These are phyloP conservation scores for Filobasidium wieringae DNA, from an alignment of 768 basidiomycete species.

Conservation along the genomic window DNA sequence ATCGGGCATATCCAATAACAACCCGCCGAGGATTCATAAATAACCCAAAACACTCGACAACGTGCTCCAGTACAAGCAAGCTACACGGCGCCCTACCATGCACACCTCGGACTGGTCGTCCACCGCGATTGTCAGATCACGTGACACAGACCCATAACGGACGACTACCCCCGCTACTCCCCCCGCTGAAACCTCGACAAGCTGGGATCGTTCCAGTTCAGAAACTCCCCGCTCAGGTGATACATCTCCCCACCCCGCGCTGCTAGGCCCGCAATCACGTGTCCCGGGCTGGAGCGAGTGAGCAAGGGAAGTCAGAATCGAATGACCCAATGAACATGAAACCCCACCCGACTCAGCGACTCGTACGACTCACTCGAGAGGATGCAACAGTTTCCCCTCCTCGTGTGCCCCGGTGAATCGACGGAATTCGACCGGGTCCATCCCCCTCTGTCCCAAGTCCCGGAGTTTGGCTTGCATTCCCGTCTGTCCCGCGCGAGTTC, in stretches of 20 bases:
- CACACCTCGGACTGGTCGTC: too few relatives aligned
- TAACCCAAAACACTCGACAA: too few relatives aligned
- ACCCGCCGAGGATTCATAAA: too few relatives aligned
- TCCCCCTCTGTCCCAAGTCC: neutral
- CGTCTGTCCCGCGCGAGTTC: neutral
- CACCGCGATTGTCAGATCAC: too few relatives aligned
- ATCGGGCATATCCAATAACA: too few relatives aligned
- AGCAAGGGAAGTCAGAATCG: neutral
- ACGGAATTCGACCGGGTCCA: conserved; percentile 12
- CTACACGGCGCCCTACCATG: too few relatives aligned
- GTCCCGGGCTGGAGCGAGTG: conserved; percentile 9
- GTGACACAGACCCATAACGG: too few relatives aligned
- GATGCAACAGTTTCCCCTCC: conserved; percentile 12
- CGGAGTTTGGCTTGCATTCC: conserved; percentile 19
- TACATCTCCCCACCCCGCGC: neutral
- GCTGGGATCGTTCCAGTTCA: conserved; percentile 15
- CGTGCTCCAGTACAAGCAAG: too few relatives aligned
- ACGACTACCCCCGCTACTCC: neutral
- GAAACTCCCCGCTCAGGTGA: conserved; percentile 12
- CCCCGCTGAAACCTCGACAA: conserved; percentile 15
- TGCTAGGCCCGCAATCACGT: conserved; percentile 17
- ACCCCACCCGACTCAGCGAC: neutral
- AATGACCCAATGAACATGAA: neutral
- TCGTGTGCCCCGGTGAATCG: conserved; percentile 14
- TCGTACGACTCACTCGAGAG: conserved; percentile 11